These are phyloP conservation scores for Colletotrichum falcatum DNA, from an alignment of 2,329 filamentous ascomycete species.

Conservation along the genomic window DNA sequence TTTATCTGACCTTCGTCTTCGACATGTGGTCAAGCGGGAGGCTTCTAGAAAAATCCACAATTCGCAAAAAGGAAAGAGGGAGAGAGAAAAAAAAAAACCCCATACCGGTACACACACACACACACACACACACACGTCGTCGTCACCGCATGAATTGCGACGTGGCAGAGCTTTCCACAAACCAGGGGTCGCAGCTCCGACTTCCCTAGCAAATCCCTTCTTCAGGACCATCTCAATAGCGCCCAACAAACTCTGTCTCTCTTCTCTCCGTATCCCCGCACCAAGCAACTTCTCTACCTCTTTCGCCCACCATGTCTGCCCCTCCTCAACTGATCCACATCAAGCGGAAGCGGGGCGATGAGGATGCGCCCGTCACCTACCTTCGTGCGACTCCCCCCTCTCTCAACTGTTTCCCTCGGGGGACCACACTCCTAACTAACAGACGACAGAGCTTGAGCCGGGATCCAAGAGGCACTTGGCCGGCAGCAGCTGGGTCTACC, in stretches of 20 bases:
- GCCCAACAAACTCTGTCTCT: conserved; percentile 1
- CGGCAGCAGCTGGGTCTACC: conserved; percentile 66
- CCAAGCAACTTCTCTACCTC: background rate
- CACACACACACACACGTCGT: conserved; percentile 1
- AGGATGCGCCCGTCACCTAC: conserved; percentile 65
- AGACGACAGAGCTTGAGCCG: conserved; percentile 61
- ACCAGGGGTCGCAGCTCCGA: conserved; percentile 4
- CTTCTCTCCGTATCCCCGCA: no score
- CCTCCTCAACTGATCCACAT: conserved; percentile 70
- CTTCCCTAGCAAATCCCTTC: background rate
- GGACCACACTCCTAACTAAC: background rate
- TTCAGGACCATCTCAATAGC: background rate
- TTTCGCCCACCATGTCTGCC: conserved; percentile 60
- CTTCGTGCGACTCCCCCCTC: conserved; percentile 60
- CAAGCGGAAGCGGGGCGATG: conserved; percentile 69
- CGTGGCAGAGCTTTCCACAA: conserved; percentile 12
- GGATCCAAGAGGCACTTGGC: conserved; percentile 65
- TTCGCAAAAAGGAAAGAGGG: background rate
- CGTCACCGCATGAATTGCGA: conserved; percentile 21
- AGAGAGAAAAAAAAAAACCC: background rate
- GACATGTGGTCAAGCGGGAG: conserved; percentile 9
- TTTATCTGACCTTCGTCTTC: conserved; percentile 25
- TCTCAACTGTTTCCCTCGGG: conserved; percentile 6
- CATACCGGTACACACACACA: no score
- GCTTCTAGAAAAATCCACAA: conserved; percentile 36